A percentile compares a stretch with the other conserved stretches of the same genome.
Evolutionary conservation across 2,329 filamentous ascomycete genomes (phyloP).

Genomic region (Talaromyces sp.): DNA sequence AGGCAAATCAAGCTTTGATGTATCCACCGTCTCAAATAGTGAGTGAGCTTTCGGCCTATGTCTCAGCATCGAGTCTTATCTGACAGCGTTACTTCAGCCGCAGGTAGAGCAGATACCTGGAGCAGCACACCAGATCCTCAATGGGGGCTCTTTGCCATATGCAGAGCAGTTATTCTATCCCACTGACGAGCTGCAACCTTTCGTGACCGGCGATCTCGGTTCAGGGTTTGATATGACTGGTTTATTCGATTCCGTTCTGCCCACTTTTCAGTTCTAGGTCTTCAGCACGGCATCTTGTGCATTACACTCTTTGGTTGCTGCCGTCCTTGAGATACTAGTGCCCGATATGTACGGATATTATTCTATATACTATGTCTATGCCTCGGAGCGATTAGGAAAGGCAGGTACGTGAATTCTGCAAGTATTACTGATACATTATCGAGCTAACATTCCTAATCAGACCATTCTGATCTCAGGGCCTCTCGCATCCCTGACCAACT

Average conservation of each 20-base stretch:
- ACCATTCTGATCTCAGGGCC: neutral
- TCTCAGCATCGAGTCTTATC: neutral
- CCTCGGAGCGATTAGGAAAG: neutral
- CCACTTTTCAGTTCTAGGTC: constrained; percentile 12
- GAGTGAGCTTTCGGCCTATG: neutral
- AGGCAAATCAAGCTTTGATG: neutral
- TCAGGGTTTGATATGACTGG: constrained; percentile 16
- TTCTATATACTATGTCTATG: too few species aligned
- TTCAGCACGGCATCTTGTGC: neutral
- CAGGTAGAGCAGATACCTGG: constrained; percentile 1
- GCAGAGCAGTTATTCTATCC: constrained; percentile 16
- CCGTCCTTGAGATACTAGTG: neutral
- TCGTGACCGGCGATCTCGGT: constrained; percentile 12
- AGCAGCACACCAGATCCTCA: neutral
- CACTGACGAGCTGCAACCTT: constrained; percentile 13
- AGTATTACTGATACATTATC: neutral
- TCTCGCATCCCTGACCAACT: constrained; percentile 32
- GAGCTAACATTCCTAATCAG: neutral
- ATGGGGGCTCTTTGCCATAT: neutral
- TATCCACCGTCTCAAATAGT: constrained; percentile 8
- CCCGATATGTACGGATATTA: neutral
- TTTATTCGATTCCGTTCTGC: constrained; percentile 15
- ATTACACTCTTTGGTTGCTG: neutral
- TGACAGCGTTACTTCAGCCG: neutral
- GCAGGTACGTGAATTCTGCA: neutral